Evolutionary conservation across 176 grass and related monocot species (phyloP).

Genomic region (Zea mays): DNA sequence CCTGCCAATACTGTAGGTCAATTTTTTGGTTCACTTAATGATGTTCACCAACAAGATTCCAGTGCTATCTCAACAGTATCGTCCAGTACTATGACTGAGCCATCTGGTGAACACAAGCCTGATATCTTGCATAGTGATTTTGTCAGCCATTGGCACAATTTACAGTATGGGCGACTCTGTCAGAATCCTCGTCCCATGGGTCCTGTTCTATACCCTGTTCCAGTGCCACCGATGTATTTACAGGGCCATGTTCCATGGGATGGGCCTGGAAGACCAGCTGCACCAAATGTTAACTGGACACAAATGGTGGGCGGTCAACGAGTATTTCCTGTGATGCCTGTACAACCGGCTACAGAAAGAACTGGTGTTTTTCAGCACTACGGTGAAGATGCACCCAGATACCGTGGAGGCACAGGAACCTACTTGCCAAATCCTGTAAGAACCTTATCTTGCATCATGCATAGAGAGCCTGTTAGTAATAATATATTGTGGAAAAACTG

Average conservation of each 20-base stretch:
- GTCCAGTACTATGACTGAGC: conserved; percentile 43
- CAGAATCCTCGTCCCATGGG: conserved; percentile 49
- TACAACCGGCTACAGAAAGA: conserved; percentile 59
- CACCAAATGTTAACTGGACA: conserved; percentile 67
- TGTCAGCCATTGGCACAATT: conserved; percentile 58
- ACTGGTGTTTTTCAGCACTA: conserved; percentile 44
- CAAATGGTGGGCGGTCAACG: conserved; percentile 51
- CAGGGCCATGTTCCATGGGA: conserved; percentile 72
- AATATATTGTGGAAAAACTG: background rate
- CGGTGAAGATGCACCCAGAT: conserved; percentile 71
- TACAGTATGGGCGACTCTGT: conserved; percentile 73
- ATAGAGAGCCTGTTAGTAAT: conserved; percentile 22
- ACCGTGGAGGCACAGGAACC: conserved; percentile 89
- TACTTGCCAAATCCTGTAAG: conserved; percentile 96
- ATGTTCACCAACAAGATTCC: conserved; percentile 50
- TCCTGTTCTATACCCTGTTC: conserved; percentile 46
- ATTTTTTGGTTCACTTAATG: conserved; percentile 48
- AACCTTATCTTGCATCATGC: conserved; percentile 33
- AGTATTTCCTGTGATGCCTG: conserved; percentile 64
- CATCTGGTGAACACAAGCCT: conserved; percentile 56
- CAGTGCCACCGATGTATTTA: conserved; percentile 50
- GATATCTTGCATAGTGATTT: conserved; percentile 90
- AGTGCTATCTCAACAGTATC: conserved; percentile 45
- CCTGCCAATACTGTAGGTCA: conserved; percentile 45
- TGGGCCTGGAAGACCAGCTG: conserved; percentile 60